Base-by-base conservation (phyloP, 2,329 filamentous ascomycete genomes). In the Zalaria obscura region DNA sequence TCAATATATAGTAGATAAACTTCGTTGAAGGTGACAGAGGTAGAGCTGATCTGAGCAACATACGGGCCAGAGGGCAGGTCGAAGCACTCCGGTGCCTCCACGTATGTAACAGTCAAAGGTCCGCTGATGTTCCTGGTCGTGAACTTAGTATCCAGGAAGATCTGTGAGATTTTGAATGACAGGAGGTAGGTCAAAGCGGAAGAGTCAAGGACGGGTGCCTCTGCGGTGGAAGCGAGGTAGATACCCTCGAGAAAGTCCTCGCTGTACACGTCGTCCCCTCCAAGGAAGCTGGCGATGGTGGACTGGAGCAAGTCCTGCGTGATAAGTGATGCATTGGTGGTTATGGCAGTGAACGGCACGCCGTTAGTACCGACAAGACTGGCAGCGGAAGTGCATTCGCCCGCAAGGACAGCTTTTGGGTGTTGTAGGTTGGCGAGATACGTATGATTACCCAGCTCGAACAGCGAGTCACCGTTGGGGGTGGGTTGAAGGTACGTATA, bases 221-320 rank as follows among this genome's bases (percentile, higher is more conserved):
- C 25, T 11, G 50, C 47, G 2, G 56, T 56, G 4, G 51, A 52
- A 25, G 52, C 46, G 37, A 60, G 39, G 39, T 56, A 60, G 7
- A 63, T 11, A 7, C 55, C 53, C 28, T 55, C 52, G 4, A 64
- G 47, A 38, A 63, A 64, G 38, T 61, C 57, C 32, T 53, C 35
- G 5, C 47, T 55, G 28, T 58, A 63, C 27, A 63, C 59, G 48
- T 65, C 61, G 40, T 64, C 61, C 11, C 45, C 49, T 3, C 48
- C 49, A 1, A 55, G 25, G 38, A 61, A 66, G 11, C 51, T 52
- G 0, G 49, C 44, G 25, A 66, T 44, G 1, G 52, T 48, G 3
- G 31, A 42, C 35, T 59, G 50, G 3, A 66, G 42, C 5, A 49
- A 45, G 8, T 46, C 45, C 5, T 52, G 51, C 2, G 56, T 55